Percentiles rank a stretch among this genome's conserved stretches.
Conservation (phyloP, 495 filamentous ascomycete genomes). For the Aspergillus coremiiformis region DNA sequence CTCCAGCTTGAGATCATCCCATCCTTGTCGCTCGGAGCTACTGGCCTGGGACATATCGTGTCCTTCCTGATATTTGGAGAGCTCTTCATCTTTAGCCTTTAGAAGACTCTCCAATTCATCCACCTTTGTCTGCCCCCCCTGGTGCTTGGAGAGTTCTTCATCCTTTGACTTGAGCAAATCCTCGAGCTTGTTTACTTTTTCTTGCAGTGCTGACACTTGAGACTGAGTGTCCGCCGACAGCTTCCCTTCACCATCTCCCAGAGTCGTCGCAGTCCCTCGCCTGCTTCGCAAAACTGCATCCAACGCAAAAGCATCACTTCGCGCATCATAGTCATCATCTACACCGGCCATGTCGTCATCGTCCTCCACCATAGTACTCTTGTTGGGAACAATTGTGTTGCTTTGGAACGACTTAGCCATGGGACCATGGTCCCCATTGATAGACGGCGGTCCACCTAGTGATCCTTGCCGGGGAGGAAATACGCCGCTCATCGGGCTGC, state of each 20-base stretch:
- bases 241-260: constrained; percentile 60
- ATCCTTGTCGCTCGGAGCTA: constrained; percentile 52
- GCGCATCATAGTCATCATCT: constrained; percentile 57
- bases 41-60: constrained; percentile 43
- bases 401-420: constrained; percentile 87
- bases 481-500: constrained; percentile 24
- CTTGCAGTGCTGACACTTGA: constrained; percentile 66
- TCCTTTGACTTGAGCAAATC: constrained; percentile 49
- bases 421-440: constrained; percentile 46
- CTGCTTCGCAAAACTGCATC: constrained; percentile 49
- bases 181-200: constrained; percentile 68
- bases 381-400: constrained; percentile 94
- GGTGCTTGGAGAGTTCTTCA: constrained; percentile 44
- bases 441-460: constrained; percentile 37
- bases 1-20: constrained; percentile 61
- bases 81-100: constrained; percentile 45
- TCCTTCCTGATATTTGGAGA: constrained; percentile 30
- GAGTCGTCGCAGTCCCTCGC: constrained; percentile 44
- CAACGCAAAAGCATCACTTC: constrained; percentile 57
- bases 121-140: constrained; percentile 40
- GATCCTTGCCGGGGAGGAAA: constrained; percentile 42
- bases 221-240: constrained; percentile 67
- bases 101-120: constrained; percentile 52
- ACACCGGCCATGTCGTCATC: constrained; percentile 62
- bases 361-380: constrained; percentile 97